Conservation (phyloP, 2,329 filamentous ascomycete genomes). For the Coniochaeta pulveracea region DNA sequence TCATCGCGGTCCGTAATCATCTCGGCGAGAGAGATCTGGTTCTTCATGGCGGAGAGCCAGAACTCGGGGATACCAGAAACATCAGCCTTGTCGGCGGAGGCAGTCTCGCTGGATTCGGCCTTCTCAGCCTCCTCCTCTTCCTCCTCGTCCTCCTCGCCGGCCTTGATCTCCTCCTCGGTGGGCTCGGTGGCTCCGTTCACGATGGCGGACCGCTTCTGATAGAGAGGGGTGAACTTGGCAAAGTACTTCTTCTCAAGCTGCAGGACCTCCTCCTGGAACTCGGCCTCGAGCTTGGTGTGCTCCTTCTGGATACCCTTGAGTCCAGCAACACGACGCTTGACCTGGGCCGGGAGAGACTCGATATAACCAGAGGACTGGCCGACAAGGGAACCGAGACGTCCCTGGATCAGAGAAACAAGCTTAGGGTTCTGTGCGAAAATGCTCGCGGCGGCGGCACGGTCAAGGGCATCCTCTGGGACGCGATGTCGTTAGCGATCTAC, state of each 20-base stretch:
- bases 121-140: slow-evolving; percentile 51
- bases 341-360: slow-evolving; percentile 80
- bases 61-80: slow-evolving; percentile 86
- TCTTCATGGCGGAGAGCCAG: slow-evolving; percentile 99
- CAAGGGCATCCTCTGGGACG: slow-evolving; percentile 92
- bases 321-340: slow-evolving; percentile 87
- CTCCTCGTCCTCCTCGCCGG: slow-evolving; percentile 71
- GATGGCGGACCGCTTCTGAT: slow-evolving; percentile 87
- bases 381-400: slow-evolving; percentile 84
- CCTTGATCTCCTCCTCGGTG: slow-evolving; percentile 74
- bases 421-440: slow-evolving; percentile 94
- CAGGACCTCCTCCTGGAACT: slow-evolving; percentile 97
- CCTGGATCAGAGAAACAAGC: slow-evolving; percentile 95
- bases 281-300: slow-evolving; percentile 93
- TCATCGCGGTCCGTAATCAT: slow-evolving; percentile 99
- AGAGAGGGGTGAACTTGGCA: slow-evolving; percentile 94
- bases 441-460: slow-evolving; percentile 75
- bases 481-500: too few relatives aligned
- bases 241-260: slow-evolving; percentile 99
- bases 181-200: slow-evolving; percentile 83
- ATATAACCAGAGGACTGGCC: slow-evolving; percentile 96
- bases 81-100: slow-evolving; percentile 27
- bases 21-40: slow-evolving; percentile 91
- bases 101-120: slow-evolving; percentile 37
- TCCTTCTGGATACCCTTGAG: slow-evolving; percentile 98